Evolutionary conservation across 1,139 yeast genomes (phyloP), one percentile per base, ranked within the genome.

Genomic region (Pichia sp.): DNA sequence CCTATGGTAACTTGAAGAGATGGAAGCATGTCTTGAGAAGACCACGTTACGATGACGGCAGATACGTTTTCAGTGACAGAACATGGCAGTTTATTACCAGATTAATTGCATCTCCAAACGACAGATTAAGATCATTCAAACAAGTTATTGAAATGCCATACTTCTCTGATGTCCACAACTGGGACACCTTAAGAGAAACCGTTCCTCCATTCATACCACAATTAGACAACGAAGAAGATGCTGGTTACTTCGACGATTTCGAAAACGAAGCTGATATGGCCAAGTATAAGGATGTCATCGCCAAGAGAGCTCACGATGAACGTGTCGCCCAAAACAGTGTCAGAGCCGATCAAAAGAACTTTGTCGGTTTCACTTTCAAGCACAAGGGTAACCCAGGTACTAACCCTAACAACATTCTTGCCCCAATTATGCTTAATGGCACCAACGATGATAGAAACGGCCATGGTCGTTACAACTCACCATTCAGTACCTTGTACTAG

Each of bases 171-270:
- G 79, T 90, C 27, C 17, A 30, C 15, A 83, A 87, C 60, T 93
- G 96, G 85, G 79, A 75, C 4, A 69, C 69, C 22, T 68, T 94
- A 56, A 79, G 96, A 60, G 70, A 69, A 32, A 76, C 81, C 53
- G 75, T 83, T 20, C 96, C 99, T 4, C 99, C 99, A 24, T 94
- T 94, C 67, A 87, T 94, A 27, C 99, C 99, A 1, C 96, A 94
- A 62, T 75, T 94, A 54, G 98, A 93, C 63, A 87, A 90, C 53
- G 99, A 94, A 62, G 94, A 91, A 54, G 99, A 94, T 69, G 98
- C 98, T 1, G 99, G 99, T 1, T 94, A 94, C 69, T 94, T 94
- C 66, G 99, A 94, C 68, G 99, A 94, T 66, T 94, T 94, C 65
- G 90, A 88, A 53, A 94, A 89, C 66, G 98, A 91, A 61, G 91